phyloP scores from a whole-genome alignment of 164 flowering plant species.

The Chimonanthus praecox region DNA sequence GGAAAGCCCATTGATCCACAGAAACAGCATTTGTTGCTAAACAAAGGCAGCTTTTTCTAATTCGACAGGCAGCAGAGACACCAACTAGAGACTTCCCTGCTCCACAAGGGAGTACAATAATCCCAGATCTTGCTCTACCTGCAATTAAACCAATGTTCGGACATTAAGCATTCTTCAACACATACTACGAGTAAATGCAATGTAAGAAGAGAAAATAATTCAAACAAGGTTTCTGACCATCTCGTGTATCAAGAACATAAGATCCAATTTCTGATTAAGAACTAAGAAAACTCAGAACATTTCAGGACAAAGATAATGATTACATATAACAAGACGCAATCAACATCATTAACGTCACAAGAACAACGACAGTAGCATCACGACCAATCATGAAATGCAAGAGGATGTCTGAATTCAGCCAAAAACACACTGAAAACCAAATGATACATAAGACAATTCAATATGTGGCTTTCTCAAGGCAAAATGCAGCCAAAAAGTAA shows the following conservation, averaged over 20 bases:
- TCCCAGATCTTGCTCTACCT: constrained; percentile 99
- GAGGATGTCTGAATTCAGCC: neutral
- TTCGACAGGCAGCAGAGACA: constrained; percentile 93
- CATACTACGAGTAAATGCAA: neutral
- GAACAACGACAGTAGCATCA: neutral
- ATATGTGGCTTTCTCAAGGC: neutral
- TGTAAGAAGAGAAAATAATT: neutral
- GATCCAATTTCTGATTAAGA: neutral
- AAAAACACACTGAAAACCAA: neutral
- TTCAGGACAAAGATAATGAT: neutral
- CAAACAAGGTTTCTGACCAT: neutral
- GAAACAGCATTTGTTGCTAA: constrained; percentile 99
- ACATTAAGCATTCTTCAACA: neutral
- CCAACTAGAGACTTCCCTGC: constrained; percentile 99
- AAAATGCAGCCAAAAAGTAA: neutral
- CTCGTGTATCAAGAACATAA: neutral
- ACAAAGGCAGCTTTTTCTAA: constrained; percentile 95
- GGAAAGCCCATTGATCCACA: constrained; percentile 99
- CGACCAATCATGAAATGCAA: neutral
- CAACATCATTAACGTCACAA: neutral
- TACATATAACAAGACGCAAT: neutral
- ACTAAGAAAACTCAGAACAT: neutral
- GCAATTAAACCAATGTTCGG: constrained; percentile 14
- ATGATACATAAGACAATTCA: too few species aligned
- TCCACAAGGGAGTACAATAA: constrained; percentile 98